Evolutionary conservation across 2,329 filamentous ascomycete genomes (phyloP).

Genomic region (Xylariaceae sp.): DNA sequence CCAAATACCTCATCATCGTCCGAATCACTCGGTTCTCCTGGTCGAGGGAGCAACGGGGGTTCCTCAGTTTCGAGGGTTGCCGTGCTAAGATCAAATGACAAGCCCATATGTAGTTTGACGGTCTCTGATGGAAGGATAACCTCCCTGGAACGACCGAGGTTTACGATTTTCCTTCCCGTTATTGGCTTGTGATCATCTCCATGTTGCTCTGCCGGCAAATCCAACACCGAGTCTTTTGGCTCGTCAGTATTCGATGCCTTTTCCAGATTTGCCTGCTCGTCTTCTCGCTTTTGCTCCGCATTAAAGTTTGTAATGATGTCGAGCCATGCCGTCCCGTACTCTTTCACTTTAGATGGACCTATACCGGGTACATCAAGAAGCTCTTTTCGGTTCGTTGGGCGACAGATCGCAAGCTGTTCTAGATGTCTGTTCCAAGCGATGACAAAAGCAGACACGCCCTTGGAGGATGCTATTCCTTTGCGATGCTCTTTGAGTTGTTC

Average conservation of each 20-base stretch:
- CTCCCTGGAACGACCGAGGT: slow-evolving; percentile 3
- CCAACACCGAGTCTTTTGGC: neutral
- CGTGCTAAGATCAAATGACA: slow-evolving; percentile 2
- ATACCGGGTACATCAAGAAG: slow-evolving; percentile 8
- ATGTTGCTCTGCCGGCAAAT: neutral
- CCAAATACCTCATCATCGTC: slow-evolving; percentile 3
- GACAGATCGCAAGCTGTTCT: slow-evolving; percentile 1
- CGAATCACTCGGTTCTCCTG: neutral
- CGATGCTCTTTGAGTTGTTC: no score
- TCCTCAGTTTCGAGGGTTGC: neutral
- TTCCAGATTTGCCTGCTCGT: no score
- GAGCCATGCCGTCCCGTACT: slow-evolving; percentile 10
- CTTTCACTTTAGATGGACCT: slow-evolving; percentile 3
- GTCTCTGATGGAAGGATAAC: neutral
- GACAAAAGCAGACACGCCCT: neutral
- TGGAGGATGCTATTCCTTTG: neutral
- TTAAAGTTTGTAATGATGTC: slow-evolving; percentile 12
- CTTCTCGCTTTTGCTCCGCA: slow-evolving; percentile 1
- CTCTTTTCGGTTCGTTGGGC: slow-evolving; percentile 8
- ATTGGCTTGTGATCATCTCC: slow-evolving; percentile 2
- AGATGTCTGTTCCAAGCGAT: slow-evolving; percentile 8
- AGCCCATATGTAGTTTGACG: neutral
- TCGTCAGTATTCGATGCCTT: neutral
- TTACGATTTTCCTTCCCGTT: slow-evolving; percentile 1
- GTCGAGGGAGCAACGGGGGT: neutral